Evolutionary conservation across 805 yeast genomes (phyloP).

Genomic region (Metschnikowia amazonensis): DNA sequence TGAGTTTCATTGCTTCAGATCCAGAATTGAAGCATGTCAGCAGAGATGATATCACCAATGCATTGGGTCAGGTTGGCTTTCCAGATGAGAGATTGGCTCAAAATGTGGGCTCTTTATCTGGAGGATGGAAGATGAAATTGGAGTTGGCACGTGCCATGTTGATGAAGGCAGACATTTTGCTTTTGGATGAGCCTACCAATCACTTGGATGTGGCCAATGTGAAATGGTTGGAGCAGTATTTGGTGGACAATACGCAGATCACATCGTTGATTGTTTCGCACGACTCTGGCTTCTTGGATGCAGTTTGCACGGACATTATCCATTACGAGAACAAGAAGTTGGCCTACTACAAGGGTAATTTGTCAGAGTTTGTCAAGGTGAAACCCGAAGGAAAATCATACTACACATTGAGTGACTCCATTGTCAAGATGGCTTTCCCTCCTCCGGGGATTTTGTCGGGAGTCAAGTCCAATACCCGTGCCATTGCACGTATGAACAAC

Average conservation of each 20-base stretch:
- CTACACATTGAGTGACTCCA: slow-evolving; percentile 88
- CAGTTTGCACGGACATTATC: slow-evolving; percentile 93
- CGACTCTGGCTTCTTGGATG: slow-evolving; percentile 94
- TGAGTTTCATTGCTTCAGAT: slow-evolving; percentile 82
- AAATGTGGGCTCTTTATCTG: slow-evolving; percentile 90
- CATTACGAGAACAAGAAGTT: slow-evolving; percentile 94
- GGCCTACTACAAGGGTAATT: slow-evolving; percentile 93
- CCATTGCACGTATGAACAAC: slow-evolving; percentile 82
- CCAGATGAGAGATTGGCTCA: slow-evolving; percentile 86
- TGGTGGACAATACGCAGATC: slow-evolving; percentile 76
- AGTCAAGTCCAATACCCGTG: slow-evolving; percentile 89
- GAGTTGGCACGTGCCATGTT: slow-evolving; percentile 99
- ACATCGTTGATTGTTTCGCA: slow-evolving; percentile 96
- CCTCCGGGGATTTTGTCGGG: slow-evolving; percentile 98
- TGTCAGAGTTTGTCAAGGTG: slow-evolving; percentile 84
- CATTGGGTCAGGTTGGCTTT: slow-evolving; percentile 84
- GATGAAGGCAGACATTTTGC: slow-evolving; percentile 91
- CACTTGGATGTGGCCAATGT: slow-evolving; percentile 95
- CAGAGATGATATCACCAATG: slow-evolving; percentile 66
- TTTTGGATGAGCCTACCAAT: slow-evolving; percentile 97
- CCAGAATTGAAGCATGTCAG: slow-evolving; percentile 68
- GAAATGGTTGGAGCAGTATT: slow-evolving; percentile 88
- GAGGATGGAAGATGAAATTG: slow-evolving; percentile 99
- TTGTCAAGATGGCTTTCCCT: slow-evolving; percentile 96
- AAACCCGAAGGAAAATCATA: slow-evolving; percentile 96